Evolutionary conservation across 1,284 basidiomycete species (phyloP), one percentile per base, ranked within the genome.

Genomic region (Cryptococcus sp.): DNA sequence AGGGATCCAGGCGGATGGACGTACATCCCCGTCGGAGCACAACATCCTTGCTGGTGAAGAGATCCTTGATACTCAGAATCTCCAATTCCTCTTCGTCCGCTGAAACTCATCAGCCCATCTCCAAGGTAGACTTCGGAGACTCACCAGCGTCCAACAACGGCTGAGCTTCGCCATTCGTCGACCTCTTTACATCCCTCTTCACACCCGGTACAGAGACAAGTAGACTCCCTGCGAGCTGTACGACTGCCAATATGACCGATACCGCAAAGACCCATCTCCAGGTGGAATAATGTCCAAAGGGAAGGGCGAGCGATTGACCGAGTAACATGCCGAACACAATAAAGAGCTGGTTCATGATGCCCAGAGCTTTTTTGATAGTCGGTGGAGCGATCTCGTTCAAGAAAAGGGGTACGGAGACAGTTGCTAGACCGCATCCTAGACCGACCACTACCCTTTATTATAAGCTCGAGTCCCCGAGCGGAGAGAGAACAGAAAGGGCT

Each of bases 301-400:
- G 71, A 32, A 73, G 67, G 1, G 72, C 71, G 0, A 74, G 53
- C 2, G 65, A 60, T 51, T 76, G 75, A 0, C 69, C 73, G 4
- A 60, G 39, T 28, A 75, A 63, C 51, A 74, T 66, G 4, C 71
- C 72, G 9, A 67, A 24, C 22, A 72, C 69, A 47, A 74, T 74
- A 46, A 62, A 66, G 16, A 71, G 56, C 52, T 74, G 76, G 55
- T 76, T 77, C 25, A 71, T 52, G 25, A 76, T 74, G 0, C 76
- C 76, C 18, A 76, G 57, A 3, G 71, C 65, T 12, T 69, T 66
- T 31, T 66, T 65, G 22, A 74, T 58, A 5, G 58, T 26, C 0
- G 68, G 46, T 1, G 76, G 75, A 1, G 75, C 73, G 32, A 77
- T 65, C 37, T 74, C 69, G 25, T 68, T 61, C 5, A 75, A 63